Conservation (phyloP, 2,329 filamentous ascomycete species). For the Pseudogymnoascus pannorum region DNA sequence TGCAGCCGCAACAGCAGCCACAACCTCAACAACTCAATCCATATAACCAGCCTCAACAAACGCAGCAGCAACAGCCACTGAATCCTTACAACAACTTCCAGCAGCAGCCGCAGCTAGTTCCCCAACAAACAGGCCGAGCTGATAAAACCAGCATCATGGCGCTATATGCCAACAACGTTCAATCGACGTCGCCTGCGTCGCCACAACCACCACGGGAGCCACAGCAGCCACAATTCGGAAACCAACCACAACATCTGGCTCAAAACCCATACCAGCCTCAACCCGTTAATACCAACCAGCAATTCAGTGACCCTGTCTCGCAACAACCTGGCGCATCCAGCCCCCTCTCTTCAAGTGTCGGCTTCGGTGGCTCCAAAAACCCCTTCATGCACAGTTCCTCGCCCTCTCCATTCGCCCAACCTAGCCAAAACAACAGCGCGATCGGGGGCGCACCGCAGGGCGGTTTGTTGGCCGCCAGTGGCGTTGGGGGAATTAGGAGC, state of each 20-base stretch:
- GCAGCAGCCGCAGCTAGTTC: conserved; percentile 30
- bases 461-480: background rate
- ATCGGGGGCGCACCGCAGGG: background rate
- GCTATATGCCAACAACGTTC: conserved; percentile 50
- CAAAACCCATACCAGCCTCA: conserved; percentile 23
- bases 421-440: background rate
- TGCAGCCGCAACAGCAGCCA: conserved; percentile 23
- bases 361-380: conserved; percentile 24
- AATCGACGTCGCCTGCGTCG: conserved; percentile 26
- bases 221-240: conserved; percentile 21
- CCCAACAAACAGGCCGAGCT: conserved; percentile 42
- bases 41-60: conserved; percentile 21
- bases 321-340: conserved; percentile 25
- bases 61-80: conserved; percentile 29
- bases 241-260: conserved; percentile 25
- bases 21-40: conserved; percentile 28
- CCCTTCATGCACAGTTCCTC: conserved; percentile 22
- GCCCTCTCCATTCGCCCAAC: background rate
- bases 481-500: background rate
- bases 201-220: conserved; percentile 31
- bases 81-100: conserved; percentile 24
- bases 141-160: conserved; percentile 72
- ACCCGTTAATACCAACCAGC: background rate
- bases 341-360: background rate
- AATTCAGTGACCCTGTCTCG: background rate